Evolutionary conservation across 2,329 filamentous ascomycete species (phyloP).

Genomic region (Fusarium chuoi): DNA sequence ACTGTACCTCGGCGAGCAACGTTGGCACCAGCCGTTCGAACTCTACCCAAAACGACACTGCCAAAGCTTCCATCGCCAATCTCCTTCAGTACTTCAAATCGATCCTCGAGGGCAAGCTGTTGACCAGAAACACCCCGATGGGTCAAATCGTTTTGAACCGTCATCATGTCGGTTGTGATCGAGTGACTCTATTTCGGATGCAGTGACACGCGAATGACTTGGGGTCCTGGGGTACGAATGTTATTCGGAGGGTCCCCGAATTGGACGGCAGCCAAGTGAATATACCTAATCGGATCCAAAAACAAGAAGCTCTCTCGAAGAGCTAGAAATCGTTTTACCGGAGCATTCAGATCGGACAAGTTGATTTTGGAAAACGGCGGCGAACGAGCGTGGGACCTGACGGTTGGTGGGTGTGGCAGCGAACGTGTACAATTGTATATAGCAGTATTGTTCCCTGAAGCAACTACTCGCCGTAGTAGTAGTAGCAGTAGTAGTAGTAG

Average conservation of each 20-base stretch:
- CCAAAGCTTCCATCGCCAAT: conserved; percentile 99
- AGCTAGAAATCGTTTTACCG: conserved; percentile 48
- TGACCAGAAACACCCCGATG: conserved; percentile 72
- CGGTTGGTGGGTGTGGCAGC: conserved; percentile 17
- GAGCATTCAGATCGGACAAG: conserved; percentile 49
- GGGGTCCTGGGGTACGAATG: conserved; percentile 29
- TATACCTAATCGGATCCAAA: conserved; percentile 43
- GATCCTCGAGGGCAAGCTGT: conserved; percentile 81
- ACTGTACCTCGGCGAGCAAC: conserved; percentile 91
- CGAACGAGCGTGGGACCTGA: conserved; percentile 20
- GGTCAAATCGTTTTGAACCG: conserved; percentile 77
- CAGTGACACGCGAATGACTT: conserved; percentile 32
- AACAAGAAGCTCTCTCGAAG: conserved; percentile 50
- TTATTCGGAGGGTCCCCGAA: conserved; percentile 33
- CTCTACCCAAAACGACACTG: conserved; percentile 90
- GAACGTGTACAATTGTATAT: conserved; percentile 24
- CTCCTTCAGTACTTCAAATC: conserved; percentile 97
- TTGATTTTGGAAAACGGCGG: conserved; percentile 18
- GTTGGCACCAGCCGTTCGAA: conserved; percentile 88
- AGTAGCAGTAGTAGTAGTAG: conserved; percentile 1
- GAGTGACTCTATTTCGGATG: conserved; percentile 32
- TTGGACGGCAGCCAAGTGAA: conserved; percentile 31
- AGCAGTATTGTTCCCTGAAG: conserved; percentile 1
- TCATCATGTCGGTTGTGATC: conserved; percentile 67
- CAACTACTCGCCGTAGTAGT: conserved; percentile 4